Conservation (phyloP, 1,284 basidiomycete species). For the Veloboletus limbatus region DNA sequence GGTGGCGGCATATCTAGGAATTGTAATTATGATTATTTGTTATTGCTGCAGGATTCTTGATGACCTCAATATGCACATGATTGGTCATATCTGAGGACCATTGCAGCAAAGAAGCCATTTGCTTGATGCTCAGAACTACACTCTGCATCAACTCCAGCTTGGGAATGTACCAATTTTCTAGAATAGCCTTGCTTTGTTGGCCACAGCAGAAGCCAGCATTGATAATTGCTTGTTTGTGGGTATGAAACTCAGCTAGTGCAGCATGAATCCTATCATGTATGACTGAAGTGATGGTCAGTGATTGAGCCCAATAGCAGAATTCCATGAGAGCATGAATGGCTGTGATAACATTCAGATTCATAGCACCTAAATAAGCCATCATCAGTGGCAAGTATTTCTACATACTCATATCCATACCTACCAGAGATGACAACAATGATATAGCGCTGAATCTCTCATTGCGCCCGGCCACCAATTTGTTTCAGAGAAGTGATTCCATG, state of each 20-base stretch:
- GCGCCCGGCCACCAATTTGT: not conserved
- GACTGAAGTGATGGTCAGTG: too few species aligned
- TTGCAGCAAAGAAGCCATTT: not conserved
- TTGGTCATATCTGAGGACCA: not conserved
- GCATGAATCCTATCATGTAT: not conserved
- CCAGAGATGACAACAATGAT: conserved; percentile 32
- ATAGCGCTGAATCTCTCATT: not conserved
- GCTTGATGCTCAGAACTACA: conserved; percentile 26
- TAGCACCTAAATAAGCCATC: too few species aligned
- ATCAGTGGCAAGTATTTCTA: too few species aligned
- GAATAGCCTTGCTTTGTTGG: too few species aligned
- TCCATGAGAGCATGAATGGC: conserved; percentile 30
- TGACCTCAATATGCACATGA: not conserved
- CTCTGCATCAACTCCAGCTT: conserved; percentile 35
- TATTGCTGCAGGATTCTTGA: too few species aligned
- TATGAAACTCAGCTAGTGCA: conserved; percentile 8
- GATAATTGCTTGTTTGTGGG: conserved; percentile 6
- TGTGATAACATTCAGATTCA: conserved; percentile 28
- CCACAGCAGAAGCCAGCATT: conserved; percentile 3
- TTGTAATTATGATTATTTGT: too few species aligned
- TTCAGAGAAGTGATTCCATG: not conserved
- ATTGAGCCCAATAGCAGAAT: conserved; percentile 20
- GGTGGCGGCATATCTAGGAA: too few species aligned
- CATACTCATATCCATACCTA: too few species aligned
- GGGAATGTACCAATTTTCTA: not conserved